Evolutionary conservation across 306 rosid genomes (phyloP).

Genomic region (Glycyrrhiza uralensis): DNA sequence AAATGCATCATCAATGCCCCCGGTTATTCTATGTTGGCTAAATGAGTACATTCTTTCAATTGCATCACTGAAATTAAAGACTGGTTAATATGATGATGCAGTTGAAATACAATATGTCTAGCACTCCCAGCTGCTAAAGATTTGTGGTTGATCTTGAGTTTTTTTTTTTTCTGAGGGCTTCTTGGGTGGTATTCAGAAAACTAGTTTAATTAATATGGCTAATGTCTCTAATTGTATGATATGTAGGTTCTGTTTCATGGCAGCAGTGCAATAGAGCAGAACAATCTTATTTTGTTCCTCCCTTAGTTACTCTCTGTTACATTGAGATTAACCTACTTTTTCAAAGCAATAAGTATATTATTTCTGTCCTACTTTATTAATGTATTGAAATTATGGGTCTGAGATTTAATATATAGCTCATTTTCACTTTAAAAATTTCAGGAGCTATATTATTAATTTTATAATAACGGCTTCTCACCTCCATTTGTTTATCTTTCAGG

Average conservation of each 20-base stretch:
- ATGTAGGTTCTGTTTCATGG: not conserved
- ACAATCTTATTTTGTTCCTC: not conserved
- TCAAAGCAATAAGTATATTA: not conserved
- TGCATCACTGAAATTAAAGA: not conserved
- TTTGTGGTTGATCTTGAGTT: constrained; percentile 12
- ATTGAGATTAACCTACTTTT: constrained; percentile 2
- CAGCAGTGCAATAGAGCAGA: not conserved
- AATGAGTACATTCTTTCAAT: not conserved
- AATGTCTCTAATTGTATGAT: not conserved
- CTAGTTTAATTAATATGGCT: not conserved
- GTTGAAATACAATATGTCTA: not conserved
- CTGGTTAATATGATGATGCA: not conserved
- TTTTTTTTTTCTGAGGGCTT: not conserved
- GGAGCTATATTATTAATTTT: not conserved
- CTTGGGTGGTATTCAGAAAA: constrained; percentile 4
- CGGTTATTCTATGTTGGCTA: not conserved
- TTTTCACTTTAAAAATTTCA: not conserved
- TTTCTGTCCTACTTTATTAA: not conserved
- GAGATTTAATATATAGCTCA: not conserved
- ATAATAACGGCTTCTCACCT: constrained; percentile 4
- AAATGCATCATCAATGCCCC: not conserved
- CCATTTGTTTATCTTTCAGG: constrained; percentile 47
- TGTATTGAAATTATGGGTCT: constrained; percentile 2
- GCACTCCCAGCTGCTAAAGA: not conserved
- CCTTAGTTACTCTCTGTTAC: not conserved